These are phyloP conservation scores for Toxoplasma gondii DNA, from an alignment of 169 alveolate genomes.

Conservation along the genomic window DNA sequence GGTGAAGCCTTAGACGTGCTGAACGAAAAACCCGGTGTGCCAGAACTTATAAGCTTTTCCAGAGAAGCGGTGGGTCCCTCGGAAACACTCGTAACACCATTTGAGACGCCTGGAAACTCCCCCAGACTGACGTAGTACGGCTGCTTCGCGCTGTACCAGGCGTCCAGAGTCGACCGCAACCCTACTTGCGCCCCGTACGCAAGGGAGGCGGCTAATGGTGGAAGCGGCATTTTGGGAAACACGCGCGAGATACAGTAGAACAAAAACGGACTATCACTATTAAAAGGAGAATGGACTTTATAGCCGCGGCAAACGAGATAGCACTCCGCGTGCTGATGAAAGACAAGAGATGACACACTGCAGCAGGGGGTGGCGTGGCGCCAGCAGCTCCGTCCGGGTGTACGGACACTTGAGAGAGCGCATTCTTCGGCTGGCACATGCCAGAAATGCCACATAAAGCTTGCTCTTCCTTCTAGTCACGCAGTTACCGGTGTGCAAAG, in stretches of 20 bases:
- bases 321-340: background rate
- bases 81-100: background rate
- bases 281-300: background rate
- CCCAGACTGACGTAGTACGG: constrained; percentile 6
- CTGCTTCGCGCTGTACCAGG: background rate
- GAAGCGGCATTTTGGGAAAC: background rate
- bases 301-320: no score
- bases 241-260: background rate
- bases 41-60: background rate
- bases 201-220: background rate
- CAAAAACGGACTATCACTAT: background rate
- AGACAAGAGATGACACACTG: background rate
- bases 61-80: background rate
- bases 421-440: no score
- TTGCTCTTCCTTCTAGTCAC: no score
- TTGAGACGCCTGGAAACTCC: background rate
- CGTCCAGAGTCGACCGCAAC: background rate
- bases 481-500: no score
- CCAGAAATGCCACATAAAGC: no score
- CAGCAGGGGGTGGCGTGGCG: background rate
- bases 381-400: no score
- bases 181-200: background rate
- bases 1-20: background rate
- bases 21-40: background rate
- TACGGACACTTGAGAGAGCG: no score